These are phyloP conservation scores for Lotus japonicus DNA, from an alignment of 306 rosid species.

Conservation along the genomic window DNA sequence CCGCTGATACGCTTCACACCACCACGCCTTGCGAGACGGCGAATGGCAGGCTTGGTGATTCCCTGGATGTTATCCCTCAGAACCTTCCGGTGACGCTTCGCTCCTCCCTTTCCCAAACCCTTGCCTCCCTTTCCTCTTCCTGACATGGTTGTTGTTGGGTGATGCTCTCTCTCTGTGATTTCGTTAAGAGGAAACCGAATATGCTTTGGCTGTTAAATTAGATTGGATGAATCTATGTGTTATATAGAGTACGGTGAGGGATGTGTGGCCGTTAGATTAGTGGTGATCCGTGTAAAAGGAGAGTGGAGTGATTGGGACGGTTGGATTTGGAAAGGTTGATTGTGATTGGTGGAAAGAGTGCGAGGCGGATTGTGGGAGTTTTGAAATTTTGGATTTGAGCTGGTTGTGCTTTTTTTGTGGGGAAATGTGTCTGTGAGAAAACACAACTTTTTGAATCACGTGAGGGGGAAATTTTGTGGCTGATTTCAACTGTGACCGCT, in stretches of 20 bases:
- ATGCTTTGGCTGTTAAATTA: too few species aligned
- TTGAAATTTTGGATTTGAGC: neutral
- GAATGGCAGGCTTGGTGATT: constrained; percentile 51
- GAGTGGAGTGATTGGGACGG: neutral
- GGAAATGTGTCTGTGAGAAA: constrained; percentile 10
- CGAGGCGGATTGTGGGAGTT: neutral
- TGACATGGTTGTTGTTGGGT: constrained; percentile 23
- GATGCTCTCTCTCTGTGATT: neutral
- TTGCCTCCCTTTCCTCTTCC: constrained; percentile 69
- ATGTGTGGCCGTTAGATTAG: constrained; percentile 11
- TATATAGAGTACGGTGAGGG: neutral
- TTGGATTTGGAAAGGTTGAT: constrained; percentile 15
- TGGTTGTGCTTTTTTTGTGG: neutral
- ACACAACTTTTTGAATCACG: neutral
- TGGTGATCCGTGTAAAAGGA: constrained; percentile 12
- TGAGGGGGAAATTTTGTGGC: neutral
- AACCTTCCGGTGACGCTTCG: constrained; percentile 59
- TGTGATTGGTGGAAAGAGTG: constrained; percentile 22
- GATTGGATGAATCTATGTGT: neutral
- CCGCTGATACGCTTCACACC: constrained; percentile 59
- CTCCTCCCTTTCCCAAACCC: constrained; percentile 64
- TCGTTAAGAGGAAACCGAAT: neutral
- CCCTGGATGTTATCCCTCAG: constrained; percentile 59
- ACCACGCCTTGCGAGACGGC: constrained; percentile 53
- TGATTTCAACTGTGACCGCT: too few species aligned